Base-by-base conservation (phyloP, 768 basidiomycete genomes). In the Amanita phalloides region DNA sequence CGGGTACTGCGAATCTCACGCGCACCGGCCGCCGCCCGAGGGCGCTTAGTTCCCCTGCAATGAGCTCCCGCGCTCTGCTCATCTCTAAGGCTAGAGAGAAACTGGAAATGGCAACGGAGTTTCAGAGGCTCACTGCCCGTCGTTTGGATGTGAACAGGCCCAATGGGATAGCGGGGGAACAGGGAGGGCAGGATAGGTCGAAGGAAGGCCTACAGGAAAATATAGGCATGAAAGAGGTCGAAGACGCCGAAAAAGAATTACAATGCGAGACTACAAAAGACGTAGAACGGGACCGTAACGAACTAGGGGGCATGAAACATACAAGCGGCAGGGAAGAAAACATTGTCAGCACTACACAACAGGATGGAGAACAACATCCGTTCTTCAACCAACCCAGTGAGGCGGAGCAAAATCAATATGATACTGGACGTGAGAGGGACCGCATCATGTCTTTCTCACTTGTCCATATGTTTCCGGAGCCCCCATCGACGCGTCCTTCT, bases 41-140 rank as follows among this genome's bases (percentile, higher is more conserved):
- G 35, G 61, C 68, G 9, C 45, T 67, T 6, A 74, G 72, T 55
- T 67, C 70, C 8, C 74, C 72, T 23, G 68, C 67, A 33, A 13
- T 13, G 33, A 74, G 72, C 54, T 67, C 70, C 11, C 74, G 72
- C 26, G 69, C 67, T 48, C 57, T 71, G 5, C 52, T 66, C n/a
- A 57, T 62, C 26, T 64, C 65, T 0, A 49, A 14, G 35, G 39
- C 50, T 7, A 37, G 23, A 13, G 51, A 52, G 17, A 49, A 51
- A 25, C n/a, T 52, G 42, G 42, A 38, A 32, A 45, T 35, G 35
- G 42, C 32, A 30, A 21, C 17, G 26, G 42, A 52, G 17, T 21
- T 45, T 3, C 33, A 36, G 25, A 36, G 23, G 35, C 33, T 44
- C 44, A 37, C 26, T 4, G 10, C 6, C 8, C 43, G 26, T 10